Base-by-base conservation (phyloP, 2,329 filamentous ascomycete genomes). In the Diaporthe sp. region DNA sequence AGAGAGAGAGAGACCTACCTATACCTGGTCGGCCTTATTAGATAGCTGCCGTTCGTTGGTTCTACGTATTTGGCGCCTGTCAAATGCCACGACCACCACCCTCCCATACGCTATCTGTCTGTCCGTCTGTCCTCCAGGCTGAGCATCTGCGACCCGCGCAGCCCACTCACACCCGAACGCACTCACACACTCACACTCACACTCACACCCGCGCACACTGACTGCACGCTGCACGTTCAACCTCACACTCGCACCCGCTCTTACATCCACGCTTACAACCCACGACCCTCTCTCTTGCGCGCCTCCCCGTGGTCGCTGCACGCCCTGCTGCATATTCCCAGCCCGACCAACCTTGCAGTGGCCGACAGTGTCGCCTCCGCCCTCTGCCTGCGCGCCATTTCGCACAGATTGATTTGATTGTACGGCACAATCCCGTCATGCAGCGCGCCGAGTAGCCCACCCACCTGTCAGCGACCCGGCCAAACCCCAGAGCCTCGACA, bases 31-130 rank as follows among this genome's bases (percentile, higher is more conserved):
- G 52, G 25, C n/a, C 60, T 64, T 19, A 28, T 55, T 61, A 22
- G 68, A 55, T 71, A 64, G 47, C 68, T 71, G 35, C 64, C 47
- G 58, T 42, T 50, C 40, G 15, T 71, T 58, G 67, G 57, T 45
- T 54, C 42, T 54, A 40, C n/a, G 54, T 28, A 66, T 50, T 55
- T 60, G 74, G 74, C 71, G 74, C 50, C 74, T 75, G 74, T 71
- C 74, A 75, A 74, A 74, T 75, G 74, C 74, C 72, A 72, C 71
- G 30, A 67, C 64, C 68, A 57, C 47, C 47, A 60, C 50, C 57
- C 69, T 71, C 40, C 69, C 38, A 22, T 38, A 40, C 50, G n/a
- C 19, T 45, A 42, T 35, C 47, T 52, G 47, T 30, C 64, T 35
- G 25, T 19, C 42, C 47, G 47, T 30, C 64, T 35, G 25, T 19